Base-by-base conservation (phyloP, 129 eudicot genomes). In the Cynara cardunculus region DNA sequence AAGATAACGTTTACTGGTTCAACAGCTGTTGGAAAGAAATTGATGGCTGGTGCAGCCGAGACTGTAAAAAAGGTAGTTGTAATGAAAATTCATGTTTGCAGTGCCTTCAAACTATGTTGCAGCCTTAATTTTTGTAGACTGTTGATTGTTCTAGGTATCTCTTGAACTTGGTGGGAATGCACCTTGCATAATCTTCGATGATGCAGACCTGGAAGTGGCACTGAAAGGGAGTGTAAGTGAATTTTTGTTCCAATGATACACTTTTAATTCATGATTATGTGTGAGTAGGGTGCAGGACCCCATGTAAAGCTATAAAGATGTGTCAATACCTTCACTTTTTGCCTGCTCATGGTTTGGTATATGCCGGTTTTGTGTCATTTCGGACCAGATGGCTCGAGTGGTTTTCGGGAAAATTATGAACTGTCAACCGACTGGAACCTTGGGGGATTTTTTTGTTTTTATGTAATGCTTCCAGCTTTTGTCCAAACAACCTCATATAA, bases 101-200 rank as follows among this genome's bases (percentile, higher is more conserved):
- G 44, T 44, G 75, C 32, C 53, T 28, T 73, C 30, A 61, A 4
- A 27, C 41, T 74, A 25, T 39, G 18, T 84, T 73, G 39, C 32
- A 73, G 8, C 7, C 41, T 80, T 69, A 59, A 19, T 76, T 67
- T 26, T 49, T 73, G 31, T 19, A 19, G 24, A 28, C 6, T 69
- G 16, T 69, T 82, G 34, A 30, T 41, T 44, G 31, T 69, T 80
- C 30, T 80, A 94, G 98, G 91, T 94, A 59, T 92, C 99, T 77
- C 88, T 94, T 41, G 99, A 94, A 84, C 97, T 94, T 89, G 99
- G 97, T 81, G 99, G 99, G 76, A 94, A 94, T 85, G 99, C 99
- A 73, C 97, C 97, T 78, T 92, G 94, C 88, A 90, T 94, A 74
- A 80, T 94, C 64, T 94, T 94, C 79, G 96, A 94, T 88, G 99